Evolutionary conservation across 2,329 filamentous ascomycete species (phyloP), one percentile per base, ranked within the genome.

Genomic region (Sclerotinia minor): DNA sequence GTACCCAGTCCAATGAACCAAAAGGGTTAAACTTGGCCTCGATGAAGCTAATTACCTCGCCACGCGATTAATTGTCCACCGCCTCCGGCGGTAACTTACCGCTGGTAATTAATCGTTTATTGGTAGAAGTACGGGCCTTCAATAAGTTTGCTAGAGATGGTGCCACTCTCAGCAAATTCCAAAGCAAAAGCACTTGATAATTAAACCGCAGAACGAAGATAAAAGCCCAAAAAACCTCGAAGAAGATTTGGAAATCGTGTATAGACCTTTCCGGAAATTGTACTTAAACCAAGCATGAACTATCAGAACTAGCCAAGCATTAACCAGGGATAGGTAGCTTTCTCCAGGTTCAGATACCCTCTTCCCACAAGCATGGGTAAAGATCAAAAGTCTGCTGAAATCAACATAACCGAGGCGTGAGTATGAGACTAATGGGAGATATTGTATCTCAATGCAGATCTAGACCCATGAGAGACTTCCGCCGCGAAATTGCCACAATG

Each of bases 401-500:
- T 6, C 5, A 15, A 35, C 2, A n/a, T 32, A 38, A n/a, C 19
- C 29, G 29, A 55, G n/a, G n/a, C 9, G 8, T n/a, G 53, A 38
- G 21, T 4, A 15, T 19, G 29, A 13, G 11, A 38, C 9, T 38
- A 38, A 38, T 38, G 9, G 9, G 21, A 55, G 29, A 55, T 35
- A 13, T 35, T 55, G 9, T 38, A 7, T 38, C n/a, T n/a, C 29
- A 38, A 19, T 38, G 29, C 4, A 66, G 58, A 45, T 72, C 32
- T 57, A 41, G 54, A 57, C n/a, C 13, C 32, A 24, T 17, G 6
- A 41, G n/a, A 24, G 53, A 38, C 21, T 38, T 57, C 13, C 35
- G 1, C 54, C 53, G 32, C 29, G 11, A 55, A 21, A n/a, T 47
- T 11, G 19, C 19, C 57, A 59, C 57, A 32, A 47, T 47, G 26